Evolutionary conservation across 768 basidiomycete genomes (phyloP), one percentile per base, ranked within the genome.

Genomic region (Boletus fagicola): DNA sequence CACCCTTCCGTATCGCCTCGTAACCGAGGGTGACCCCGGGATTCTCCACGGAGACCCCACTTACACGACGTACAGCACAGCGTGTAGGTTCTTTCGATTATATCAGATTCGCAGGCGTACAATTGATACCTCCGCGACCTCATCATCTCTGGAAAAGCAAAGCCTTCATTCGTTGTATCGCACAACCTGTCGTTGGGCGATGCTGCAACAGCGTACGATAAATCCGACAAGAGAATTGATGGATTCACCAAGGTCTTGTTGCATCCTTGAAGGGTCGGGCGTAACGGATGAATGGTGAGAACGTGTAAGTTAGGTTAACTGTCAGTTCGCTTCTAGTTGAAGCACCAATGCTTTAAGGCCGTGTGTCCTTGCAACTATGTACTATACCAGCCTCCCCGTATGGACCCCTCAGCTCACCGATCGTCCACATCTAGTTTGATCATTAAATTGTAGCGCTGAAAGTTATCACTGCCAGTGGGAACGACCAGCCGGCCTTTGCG

Each of bases 111-210:
- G 26, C n/a, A 53, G 51, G 30, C 26, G 10, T 52, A 49, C 26
- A 58, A 49, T 40, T 47, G 47, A 24, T 53, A 58, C 40, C 59
- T 53, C 22, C 46, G 35, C 39, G 47, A 59, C 51, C 51, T 58
- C 40, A 43, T 59, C 33, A 51, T 58, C 15, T 39, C 50, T 22
- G 33, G 50, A 12, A 52, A 52, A 31, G 33, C 53, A 26, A 51
- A 51, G 26, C 45, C 44, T 6, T 47, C 54, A 15, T 55, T 56
- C 26, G 49, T 51, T 15, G 54, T 59, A 7, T 59, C 54, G 9
- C 54, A 56, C 30, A 45, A 50, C 48, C 28, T 46, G 30, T 42
- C 49, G 12, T 48, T 57, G 51, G 50, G 53, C 10, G 39, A 53
- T 13, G 59, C 51, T 5, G 10, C 56, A 16, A 31, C 8, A 16